A percentile compares a stretch with the other conserved stretches of the same genome.
Evolutionary conservation across 495 filamentous ascomycete genomes (phyloP).

Genomic region (Penicillium manginii): DNA sequence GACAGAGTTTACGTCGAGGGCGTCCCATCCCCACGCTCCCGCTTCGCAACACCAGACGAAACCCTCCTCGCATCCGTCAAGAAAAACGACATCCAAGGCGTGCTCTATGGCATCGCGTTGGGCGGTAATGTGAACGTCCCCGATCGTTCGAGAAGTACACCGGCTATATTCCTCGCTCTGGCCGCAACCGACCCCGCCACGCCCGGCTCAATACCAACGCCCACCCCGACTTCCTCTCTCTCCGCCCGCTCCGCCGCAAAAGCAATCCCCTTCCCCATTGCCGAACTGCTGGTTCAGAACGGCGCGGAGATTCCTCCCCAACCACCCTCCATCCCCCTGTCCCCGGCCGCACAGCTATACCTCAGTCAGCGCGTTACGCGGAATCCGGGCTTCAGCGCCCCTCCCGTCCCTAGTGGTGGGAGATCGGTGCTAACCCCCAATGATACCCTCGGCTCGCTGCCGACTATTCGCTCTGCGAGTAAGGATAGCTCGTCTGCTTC

Average conservation of each 20-base stretch:
- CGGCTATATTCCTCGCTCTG: constrained; percentile 87
- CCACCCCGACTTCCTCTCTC: constrained; percentile 46
- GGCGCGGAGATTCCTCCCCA: constrained; percentile 81
- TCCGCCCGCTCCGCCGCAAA: constrained; percentile 37
- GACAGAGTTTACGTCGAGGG: constrained; percentile 79
- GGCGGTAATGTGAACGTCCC: constrained; percentile 83
- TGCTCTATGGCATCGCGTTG: constrained; percentile 88
- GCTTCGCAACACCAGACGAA: constrained; percentile 82
- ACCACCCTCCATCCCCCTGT: constrained; percentile 76
- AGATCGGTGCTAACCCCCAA: no score
- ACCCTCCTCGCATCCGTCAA: constrained; percentile 92
- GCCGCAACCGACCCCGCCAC: constrained; percentile 91
- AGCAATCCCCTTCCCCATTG: constrained; percentile 74
- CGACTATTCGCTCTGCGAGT: constrained; percentile 43
- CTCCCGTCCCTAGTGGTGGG: no score
- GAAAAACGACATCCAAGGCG: constrained; percentile 87
- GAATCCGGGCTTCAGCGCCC: constrained; percentile 29
- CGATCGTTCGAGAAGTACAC: constrained; percentile 86
- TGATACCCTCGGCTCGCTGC: constrained; percentile 51
- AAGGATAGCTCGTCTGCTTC: constrained; percentile 28
- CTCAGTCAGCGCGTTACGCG: constrained; percentile 75
- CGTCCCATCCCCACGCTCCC: constrained; percentile 73
- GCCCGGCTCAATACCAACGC: constrained; percentile 44
- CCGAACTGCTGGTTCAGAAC: constrained; percentile 92
- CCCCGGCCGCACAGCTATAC: constrained; percentile 75